Percentiles rank a stretch among this genome's conserved stretches.
These are phyloP conservation scores for Aureobasidium sp. DNA, from an alignment of 2,329 filamentous ascomycete species.

Conservation along the genomic window DNA sequence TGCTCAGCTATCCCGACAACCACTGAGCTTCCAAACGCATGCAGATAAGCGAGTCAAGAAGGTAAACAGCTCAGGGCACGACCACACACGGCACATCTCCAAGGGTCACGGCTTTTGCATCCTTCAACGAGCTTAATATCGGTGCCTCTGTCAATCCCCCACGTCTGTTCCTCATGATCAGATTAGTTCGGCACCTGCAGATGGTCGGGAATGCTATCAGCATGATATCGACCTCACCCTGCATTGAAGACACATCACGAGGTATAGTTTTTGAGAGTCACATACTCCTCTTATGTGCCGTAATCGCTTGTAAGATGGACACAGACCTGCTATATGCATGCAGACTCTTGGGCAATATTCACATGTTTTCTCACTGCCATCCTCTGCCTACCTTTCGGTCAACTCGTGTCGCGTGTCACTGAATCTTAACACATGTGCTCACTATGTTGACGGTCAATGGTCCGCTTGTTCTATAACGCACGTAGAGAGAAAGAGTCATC, in stretches of 20 bases:
- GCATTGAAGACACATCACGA: constrained; percentile 5
- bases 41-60: not conserved
- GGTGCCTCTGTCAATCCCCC: not conserved
- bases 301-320: not conserved
- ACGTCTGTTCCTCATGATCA: not conserved
- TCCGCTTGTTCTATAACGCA: not conserved
- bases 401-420: constrained; percentile 2
- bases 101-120: constrained; percentile 2
- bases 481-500: not conserved
- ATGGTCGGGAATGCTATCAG: not conserved
- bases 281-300: not conserved
- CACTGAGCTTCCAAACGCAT: not conserved
- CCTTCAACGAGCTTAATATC: constrained; percentile 2
- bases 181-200: not conserved
- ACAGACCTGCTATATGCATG: not conserved
- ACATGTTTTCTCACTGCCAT: not conserved
- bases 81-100: not conserved
- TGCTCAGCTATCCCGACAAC: not conserved
- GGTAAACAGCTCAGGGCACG: not conserved
- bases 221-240: not conserved
- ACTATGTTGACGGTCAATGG: not conserved
- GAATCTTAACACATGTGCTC: not conserved
- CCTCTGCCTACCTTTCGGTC: not conserved
- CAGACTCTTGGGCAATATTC: not conserved
- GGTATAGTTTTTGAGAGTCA: not conserved